A percentile compares a stretch with the other conserved stretches of the same genome.
Evolutionary conservation across 108 stramenopile species (phyloP).

Genomic region (Bacterosira constricta): DNA sequence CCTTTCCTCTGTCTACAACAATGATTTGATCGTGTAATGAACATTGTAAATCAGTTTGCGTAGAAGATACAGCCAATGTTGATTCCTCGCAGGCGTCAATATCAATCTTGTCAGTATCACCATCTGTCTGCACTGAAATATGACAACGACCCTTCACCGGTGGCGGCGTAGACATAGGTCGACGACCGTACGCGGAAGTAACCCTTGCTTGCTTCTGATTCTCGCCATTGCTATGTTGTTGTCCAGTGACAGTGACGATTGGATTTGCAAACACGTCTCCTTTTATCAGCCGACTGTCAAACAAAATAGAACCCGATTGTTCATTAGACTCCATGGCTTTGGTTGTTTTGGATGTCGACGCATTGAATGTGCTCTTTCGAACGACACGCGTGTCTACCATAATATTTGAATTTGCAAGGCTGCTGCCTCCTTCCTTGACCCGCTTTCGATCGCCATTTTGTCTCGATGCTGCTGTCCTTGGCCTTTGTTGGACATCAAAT

Average conservation of each 20-base stretch:
- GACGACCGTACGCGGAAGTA: neutral
- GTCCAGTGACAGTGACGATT: neutral
- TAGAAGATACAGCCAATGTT: neutral
- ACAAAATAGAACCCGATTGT: neutral
- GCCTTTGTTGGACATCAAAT: neutral
- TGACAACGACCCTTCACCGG: constrained; percentile 1
- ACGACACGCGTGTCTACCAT: constrained; percentile 3
- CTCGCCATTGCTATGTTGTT: too few relatives aligned
- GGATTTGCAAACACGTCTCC: constrained; percentile 4
- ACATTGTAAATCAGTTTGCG: neutral
- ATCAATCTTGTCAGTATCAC: neutral
- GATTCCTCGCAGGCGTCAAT: neutral
- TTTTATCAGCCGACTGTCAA: neutral
- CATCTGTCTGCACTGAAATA: constrained; percentile 4
- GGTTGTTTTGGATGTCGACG: neutral
- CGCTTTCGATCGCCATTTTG: neutral
- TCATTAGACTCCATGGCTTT: neutral
- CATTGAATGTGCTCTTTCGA: neutral
- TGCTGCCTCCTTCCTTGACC: neutral
- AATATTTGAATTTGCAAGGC: neutral
- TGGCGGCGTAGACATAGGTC: neutral
- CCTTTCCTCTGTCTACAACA: neutral
- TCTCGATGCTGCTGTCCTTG: neutral
- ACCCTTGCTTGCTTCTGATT: neutral
- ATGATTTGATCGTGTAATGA: neutral